phyloP scores from a whole-genome alignment of 208 protist genomes.

The Trichomonas tenax region DNA sequence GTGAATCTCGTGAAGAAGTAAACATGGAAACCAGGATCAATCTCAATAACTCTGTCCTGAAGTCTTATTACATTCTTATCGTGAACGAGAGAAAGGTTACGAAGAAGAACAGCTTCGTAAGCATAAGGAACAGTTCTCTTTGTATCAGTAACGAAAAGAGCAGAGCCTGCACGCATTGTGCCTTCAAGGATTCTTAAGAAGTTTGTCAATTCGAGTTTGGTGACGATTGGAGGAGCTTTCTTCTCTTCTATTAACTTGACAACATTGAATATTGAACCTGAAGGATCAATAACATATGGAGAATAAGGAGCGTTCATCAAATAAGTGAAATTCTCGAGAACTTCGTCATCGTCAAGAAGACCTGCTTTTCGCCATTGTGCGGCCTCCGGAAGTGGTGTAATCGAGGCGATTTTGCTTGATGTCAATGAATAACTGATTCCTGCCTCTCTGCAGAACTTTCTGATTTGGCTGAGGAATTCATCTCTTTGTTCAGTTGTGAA shows the following conservation, averaged over 20 bases:
- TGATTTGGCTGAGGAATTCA: neutral
- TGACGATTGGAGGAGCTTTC: neutral
- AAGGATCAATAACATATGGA: neutral
- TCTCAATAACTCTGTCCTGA: neutral
- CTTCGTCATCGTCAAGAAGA: neutral
- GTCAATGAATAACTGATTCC: neutral
- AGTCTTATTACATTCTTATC: neutral
- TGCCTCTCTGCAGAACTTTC: neutral
- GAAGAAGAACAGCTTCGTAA: neutral
- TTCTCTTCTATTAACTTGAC: neutral
- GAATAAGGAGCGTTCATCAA: neutral
- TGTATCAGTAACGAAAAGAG: neutral
- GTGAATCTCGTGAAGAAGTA: neutral
- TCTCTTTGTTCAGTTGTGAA: neutral
- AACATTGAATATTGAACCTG: neutral
- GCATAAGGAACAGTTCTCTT: neutral
- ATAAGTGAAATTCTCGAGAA: neutral
- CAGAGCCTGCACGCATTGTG: neutral
- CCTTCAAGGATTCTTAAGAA: neutral
- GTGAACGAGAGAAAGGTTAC: neutral
- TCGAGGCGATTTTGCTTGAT: neutral
- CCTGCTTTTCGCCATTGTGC: neutral
- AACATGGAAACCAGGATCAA: neutral
- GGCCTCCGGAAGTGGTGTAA: neutral
- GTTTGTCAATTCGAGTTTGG: neutral